Evolutionary conservation across 1,139 yeast species (phyloP).

Genomic region (Pichiaceae sp.): DNA sequence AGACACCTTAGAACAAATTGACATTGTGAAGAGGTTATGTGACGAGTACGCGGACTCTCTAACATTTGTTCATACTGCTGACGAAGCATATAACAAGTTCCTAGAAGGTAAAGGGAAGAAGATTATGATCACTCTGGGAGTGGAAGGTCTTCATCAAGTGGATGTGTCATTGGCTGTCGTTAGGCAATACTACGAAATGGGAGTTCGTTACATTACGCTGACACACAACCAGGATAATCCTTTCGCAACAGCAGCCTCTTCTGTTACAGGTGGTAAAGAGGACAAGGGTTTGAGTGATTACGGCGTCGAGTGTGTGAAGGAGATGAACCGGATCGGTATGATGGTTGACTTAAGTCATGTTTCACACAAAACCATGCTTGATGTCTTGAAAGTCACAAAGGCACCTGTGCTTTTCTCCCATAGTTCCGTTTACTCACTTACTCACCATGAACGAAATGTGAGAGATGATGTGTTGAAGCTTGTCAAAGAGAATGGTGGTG

Average conservation of each 20-base stretch:
- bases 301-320: constrained; percentile 33
- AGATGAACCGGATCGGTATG: constrained; percentile 48
- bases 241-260: constrained; percentile 45
- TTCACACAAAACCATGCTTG: constrained; percentile 42
- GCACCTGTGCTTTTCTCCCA: constrained; percentile 47
- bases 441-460: constrained; percentile 39
- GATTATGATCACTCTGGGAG: constrained; percentile 40
- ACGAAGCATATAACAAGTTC: constrained; percentile 31
- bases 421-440: constrained; percentile 34
- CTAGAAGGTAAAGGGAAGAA: constrained; percentile 21
- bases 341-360: constrained; percentile 47
- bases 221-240: constrained; percentile 51
- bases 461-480: constrained; percentile 36
- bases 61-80: constrained; percentile 30
- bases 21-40: constrained; percentile 37
- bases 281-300: constrained; percentile 36
- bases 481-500: constrained; percentile 38
- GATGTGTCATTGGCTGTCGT: constrained; percentile 42
- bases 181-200: constrained; percentile 37
- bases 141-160: constrained; percentile 46
- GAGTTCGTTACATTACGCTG: constrained; percentile 43
- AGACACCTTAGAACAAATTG: constrained; percentile 47
- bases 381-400: constrained; percentile 31
- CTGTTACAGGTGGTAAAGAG: constrained; percentile 34
- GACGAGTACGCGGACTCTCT: constrained; percentile 30